A percentile compares a stretch with the other conserved stretches of the same genome.
phyloP scores from a whole-genome alignment of 176 grass and related monocot genomes.

The Olyra latifolia region DNA sequence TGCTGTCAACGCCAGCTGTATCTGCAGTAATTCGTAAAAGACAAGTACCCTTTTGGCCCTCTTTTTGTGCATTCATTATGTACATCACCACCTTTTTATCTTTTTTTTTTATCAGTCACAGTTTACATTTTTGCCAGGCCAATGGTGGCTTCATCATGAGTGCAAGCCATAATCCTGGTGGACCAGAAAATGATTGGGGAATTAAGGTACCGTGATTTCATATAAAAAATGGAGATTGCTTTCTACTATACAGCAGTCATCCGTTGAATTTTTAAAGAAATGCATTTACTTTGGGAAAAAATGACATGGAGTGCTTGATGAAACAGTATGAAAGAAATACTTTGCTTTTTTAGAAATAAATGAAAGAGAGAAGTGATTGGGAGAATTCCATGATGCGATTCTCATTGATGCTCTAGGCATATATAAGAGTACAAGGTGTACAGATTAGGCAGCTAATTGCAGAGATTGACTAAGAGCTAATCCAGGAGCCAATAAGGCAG shows the following conservation, averaged over 20 bases:
- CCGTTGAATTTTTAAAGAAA: background rate
- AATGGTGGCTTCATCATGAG: conserved; percentile 96
- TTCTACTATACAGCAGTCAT: conserved; percentile 1
- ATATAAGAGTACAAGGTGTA: no score
- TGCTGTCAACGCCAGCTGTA: conserved; percentile 87
- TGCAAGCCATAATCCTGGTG: conserved; percentile 95
- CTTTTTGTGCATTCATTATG: conserved; percentile 2
- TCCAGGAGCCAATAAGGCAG: no score
- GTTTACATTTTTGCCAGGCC: conserved; percentile 50
- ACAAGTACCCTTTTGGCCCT: conserved; percentile 43
- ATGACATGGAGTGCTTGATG: background rate
- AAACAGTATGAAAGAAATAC: background rate
- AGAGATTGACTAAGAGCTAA: no score
- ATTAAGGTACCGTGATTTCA: conserved; percentile 85
- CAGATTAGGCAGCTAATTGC: no score
- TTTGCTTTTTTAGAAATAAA: background rate
- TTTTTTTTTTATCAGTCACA: conserved; percentile 19
- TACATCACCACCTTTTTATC: background rate
- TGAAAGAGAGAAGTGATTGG: no score
- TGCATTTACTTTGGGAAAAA: conserved; percentile 1
- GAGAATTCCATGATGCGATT: no score
- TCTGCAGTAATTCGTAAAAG: conserved; percentile 88
- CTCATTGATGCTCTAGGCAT: no score
- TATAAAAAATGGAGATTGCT: conserved; percentile 9
- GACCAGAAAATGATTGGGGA: conserved; percentile 85